Evolutionary conservation across 768 basidiomycete species (phyloP), one percentile per base, ranked within the genome.

Genomic region (Russula ochroleuca): DNA sequence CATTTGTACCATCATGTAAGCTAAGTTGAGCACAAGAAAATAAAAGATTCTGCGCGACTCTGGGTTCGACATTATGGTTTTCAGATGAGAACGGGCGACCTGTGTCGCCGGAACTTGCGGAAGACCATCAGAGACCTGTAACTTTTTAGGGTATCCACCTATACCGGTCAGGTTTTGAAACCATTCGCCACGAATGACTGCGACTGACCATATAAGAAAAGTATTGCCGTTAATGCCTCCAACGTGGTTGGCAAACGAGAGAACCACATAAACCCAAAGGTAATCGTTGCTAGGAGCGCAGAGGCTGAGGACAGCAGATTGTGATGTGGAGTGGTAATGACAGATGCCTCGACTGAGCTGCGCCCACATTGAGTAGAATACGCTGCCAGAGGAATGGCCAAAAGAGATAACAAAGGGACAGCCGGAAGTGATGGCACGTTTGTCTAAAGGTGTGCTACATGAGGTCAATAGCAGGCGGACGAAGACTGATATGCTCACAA

Each of bases 1-100:
- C 92, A 98, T 93, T 76, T 99, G 97, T 13, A 99, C 86, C 47
- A 90, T 80, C 97, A 99, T 98, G 76, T 93, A 99, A 67, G 84
- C 87, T 75, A 98, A 78, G 74, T 99, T 99, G 53, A 99, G 79
- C 74, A 95, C 81, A 55, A 98, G 79, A 76, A 99, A 99, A 75
- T 96, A 98, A 75, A 95, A 98, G 62, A 99, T 98, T 75, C 90
- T 91, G 69, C 94, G 83, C 21, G 93, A 95, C 72, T 98, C 94
- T 3, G 87, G 85, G 69, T 96, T 96, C 21, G 88, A 86, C 41
- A 98, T 80, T 61, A 99, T 92, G 13, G 91, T 88, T 71, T 96
- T 95, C 57, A 98, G 77, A 73, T 97, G 94, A 35, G 84, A 81
- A 58, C 83, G 82, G 61, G 82, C 73, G 7, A 72, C 40, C 5